Base-by-base conservation (phyloP, 2,329 filamentous ascomycete genomes). In the Colletotrichum lindemuthianum region DNA sequence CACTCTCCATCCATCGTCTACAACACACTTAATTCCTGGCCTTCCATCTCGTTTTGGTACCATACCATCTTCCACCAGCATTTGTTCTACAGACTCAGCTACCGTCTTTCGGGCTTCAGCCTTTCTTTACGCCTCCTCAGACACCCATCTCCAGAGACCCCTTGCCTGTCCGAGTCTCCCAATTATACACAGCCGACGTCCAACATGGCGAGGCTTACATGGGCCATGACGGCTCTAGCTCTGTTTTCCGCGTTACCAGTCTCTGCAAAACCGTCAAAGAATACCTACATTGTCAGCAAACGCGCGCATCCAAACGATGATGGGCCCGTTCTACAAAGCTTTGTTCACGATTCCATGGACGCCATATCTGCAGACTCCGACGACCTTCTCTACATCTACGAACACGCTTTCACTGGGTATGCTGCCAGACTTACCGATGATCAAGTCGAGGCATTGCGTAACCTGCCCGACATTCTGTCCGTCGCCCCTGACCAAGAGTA, bases 401-500 rank as follows among this genome's bases (percentile, higher is more conserved):
- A 37, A 13, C 39, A 40, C 32, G 8, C 15, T 10, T 13, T 57
- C 4, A 39, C 47, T 33, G 44, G 54, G 33, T 57, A 40, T 16
- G 54, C 54, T 32, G 54, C 54, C 13, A 33, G 40, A 11, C 16
- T 57, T 4, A 57, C 54, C 44, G 54, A 57, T 2, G 44, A 32
- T 10, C 15, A 57, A 40, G 54, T 15, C 12, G 44, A 49, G 6
- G 54, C 43, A 15, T 33, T 49, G 9, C 11, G 34, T 12, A 8
- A 13, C 15, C 12, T 40, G 6, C 34, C 34, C 8, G 7, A 32
- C 12, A 36, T 57, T 11, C 33, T 57, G 2, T 40, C 34, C 10
- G 43, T 57, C 24, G 34, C 16, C 10, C 44, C 43, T 32, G 58
- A 66, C 37, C 37, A 47, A 41, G 16, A 59, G 13, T 36, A 58